Percentiles rank a stretch among this genome's conserved stretches.
Conservation (phyloP, 2,329 filamentous ascomycete genomes). For the Aphanocladium album region DNA sequence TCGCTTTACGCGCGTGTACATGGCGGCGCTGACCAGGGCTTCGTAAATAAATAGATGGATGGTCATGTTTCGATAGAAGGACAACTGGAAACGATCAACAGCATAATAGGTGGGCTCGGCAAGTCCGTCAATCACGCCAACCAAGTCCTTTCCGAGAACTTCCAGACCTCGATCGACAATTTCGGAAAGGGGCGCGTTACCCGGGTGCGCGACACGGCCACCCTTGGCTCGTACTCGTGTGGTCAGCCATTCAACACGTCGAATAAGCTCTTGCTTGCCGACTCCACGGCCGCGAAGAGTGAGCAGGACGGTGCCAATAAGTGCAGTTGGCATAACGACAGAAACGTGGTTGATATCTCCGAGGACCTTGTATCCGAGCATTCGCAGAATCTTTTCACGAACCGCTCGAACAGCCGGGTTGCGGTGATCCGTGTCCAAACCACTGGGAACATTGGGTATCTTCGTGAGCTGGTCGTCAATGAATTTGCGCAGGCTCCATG, state of each 20-base stretch:
- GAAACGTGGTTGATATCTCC: slow-evolving; percentile 94
- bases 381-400: slow-evolving; percentile 71
- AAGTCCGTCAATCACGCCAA: slow-evolving; percentile 72
- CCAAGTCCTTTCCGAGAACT: slow-evolving; percentile 83
- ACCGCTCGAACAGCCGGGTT: slow-evolving; percentile 47
- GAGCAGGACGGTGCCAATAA: slow-evolving; percentile 89
- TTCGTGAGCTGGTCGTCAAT: slow-evolving; percentile 68
- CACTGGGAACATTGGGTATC: slow-evolving; percentile 38
- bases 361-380: slow-evolving; percentile 85
- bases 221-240: slow-evolving; percentile 78
- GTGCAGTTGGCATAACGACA: slow-evolving; percentile 94
- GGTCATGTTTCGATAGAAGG: slow-evolving; percentile 98
- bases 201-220: slow-evolving; percentile 90
- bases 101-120: slow-evolving; percentile 92
- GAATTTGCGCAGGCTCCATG: slow-evolving; percentile 84
- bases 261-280: slow-evolving; percentile 76
- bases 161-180: slow-evolving; percentile 89
- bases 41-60: slow-evolving; percentile 97
- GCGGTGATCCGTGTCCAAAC: slow-evolving; percentile 40
- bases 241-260: slow-evolving; percentile 86
- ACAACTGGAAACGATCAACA: slow-evolving; percentile 92
- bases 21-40: slow-evolving; percentile 78
- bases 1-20: slow-evolving; percentile 87
- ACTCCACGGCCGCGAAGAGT: slow-evolving; percentile 90
- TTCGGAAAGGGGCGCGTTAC: slow-evolving; percentile 68